Base-by-base conservation (phyloP, 2,329 filamentous ascomycete species). In the Polytolypa hystricis region DNA sequence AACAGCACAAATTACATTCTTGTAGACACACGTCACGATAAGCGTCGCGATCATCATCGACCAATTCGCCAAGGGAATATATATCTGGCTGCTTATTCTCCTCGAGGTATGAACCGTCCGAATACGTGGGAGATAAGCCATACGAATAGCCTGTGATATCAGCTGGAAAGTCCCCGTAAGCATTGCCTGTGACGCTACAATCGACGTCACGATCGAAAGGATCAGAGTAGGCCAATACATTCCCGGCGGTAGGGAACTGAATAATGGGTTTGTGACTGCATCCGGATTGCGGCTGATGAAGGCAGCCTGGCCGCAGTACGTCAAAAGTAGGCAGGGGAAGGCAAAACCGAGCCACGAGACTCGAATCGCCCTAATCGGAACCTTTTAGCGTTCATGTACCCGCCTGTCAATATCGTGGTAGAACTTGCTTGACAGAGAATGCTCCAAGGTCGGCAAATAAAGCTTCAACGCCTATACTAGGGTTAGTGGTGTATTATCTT, bases 381-480 rank as follows among this genome's bases (percentile, higher is more conserved):
- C 8, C 4, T 5, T 38, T 45, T 42, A 45, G 35, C 33, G 30
- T 29, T 41, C 33, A 37, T 31, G 6, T 12, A 18, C 35, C 42
- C 72, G 69, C 54, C 71, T 74, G 55, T 32, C 6, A 15, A 28
- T 30, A 16, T 33, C 26, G 17, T 29, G 20, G 33, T 9, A 31
- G 26, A 33, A 41, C 42, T 39, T 39, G 35, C 42, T 42, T 43
- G 17, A 41, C 43, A 30, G 43, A 45, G 25, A 87, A 87, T 15
- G 82, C 82, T 21, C 81, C 82, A 5, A 87, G 65, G 48, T 87
- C 81, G 3, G 82, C 81, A 51, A 85, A 87, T 1, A 87, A 65
- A 1, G 81, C 80, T 53, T 86, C 82, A n/a, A 83, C 79, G 12
- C 78, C 81, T 45, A 21, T 16, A 1, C 5, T 14, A 11, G 14